Conservation (phyloP, 78 protist genomes). For the Dictyostelium purpureum region DNA sequence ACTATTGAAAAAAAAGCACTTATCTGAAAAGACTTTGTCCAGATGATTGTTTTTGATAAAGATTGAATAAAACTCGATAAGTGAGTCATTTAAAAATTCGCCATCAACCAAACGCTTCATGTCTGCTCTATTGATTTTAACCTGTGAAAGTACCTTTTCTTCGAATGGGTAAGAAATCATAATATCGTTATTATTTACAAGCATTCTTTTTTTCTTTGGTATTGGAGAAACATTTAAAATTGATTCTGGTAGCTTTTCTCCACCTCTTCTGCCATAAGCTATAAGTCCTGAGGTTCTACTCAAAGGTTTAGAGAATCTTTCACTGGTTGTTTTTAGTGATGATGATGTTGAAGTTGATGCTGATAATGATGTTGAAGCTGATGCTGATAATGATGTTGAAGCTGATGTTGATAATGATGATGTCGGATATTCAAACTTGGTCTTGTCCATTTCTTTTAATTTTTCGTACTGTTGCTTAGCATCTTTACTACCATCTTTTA, state of each 20-base stretch:
- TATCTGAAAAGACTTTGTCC: not conserved
- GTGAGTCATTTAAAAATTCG: constrained; percentile 67
- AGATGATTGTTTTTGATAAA: no score
- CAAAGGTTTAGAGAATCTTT: not conserved
- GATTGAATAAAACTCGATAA: constrained; percentile 72
- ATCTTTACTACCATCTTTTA: no score
- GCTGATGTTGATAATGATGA: no score
- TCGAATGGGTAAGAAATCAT: constrained; percentile 23
- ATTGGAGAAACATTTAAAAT: not conserved
- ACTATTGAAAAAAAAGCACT: constrained; percentile 63
- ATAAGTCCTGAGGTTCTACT: not conserved
- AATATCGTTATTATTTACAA: not conserved
- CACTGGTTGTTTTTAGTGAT: not conserved
- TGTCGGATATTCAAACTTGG: no score
- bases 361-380: not conserved
- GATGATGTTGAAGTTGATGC: not conserved
- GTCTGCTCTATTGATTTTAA: constrained; percentile 55
- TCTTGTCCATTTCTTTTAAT: no score
- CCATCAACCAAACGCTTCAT: constrained; percentile 44
- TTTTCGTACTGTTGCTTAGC: no score
- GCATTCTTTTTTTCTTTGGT: not conserved
- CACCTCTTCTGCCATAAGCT: not conserved
- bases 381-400: not conserved
- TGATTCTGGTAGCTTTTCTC: not conserved
- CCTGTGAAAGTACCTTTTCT: not conserved